These are phyloP conservation scores for Aspergillus sp. DNA, from an alignment of 2,329 filamentous ascomycete species.

Conservation along the genomic window DNA sequence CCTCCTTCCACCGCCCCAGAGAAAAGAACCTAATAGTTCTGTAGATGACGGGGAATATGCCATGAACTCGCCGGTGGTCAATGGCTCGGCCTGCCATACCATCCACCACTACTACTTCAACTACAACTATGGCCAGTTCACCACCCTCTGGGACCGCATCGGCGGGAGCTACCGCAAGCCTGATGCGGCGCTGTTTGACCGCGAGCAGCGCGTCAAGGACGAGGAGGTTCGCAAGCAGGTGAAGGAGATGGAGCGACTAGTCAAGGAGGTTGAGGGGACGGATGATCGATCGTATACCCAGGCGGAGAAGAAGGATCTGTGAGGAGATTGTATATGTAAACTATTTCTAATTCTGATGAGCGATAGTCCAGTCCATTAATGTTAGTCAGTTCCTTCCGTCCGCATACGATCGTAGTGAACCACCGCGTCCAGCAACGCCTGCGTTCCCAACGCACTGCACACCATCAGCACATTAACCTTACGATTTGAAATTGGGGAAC, in stretches of 20 bases:
- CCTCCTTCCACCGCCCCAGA: background rate
- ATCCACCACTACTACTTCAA: conserved; percentile 87
- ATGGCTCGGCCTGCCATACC: conserved; percentile 93
- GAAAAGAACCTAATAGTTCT: background rate
- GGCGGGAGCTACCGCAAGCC: conserved; percentile 61
- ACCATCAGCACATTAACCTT: no score
- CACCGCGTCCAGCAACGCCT: conserved; percentile 52
- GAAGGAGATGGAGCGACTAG: conserved; percentile 12
- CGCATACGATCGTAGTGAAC: conserved; percentile 25
- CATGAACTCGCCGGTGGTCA: conserved; percentile 79
- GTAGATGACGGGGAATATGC: conserved; percentile 85
- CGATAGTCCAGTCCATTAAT: no score
- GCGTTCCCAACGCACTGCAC: conserved; percentile 32
- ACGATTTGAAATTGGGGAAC: conserved; percentile 7
- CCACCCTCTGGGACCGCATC: conserved; percentile 85
- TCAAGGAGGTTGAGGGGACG: conserved; percentile 13
- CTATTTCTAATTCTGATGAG: background rate
- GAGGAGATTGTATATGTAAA: background rate
- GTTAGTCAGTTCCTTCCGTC: background rate
- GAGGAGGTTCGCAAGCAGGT: conserved; percentile 8
- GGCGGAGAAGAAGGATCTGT: conserved; percentile 8
- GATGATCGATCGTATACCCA: conserved; percentile 12
- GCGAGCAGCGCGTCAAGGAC: conserved; percentile 11
- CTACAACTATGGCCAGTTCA: conserved; percentile 95
- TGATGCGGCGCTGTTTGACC: conserved; percentile 8